Percentiles rank a stretch among this genome's conserved stretches.
phyloP scores from a whole-genome alignment of 768 basidiomycete genomes.

The Pleurotus giganteus region DNA sequence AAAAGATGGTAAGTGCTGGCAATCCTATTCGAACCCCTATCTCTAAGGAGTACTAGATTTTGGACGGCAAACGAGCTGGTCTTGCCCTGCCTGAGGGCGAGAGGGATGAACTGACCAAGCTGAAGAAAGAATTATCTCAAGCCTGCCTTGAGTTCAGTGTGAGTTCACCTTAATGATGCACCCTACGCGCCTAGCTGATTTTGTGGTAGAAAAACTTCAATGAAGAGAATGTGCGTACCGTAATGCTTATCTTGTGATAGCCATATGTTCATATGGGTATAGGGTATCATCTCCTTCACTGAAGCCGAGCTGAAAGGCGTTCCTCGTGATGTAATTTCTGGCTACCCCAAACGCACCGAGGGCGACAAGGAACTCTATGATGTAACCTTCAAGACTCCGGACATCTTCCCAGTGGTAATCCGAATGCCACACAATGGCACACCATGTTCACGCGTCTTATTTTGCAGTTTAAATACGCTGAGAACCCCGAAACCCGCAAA shows the following conservation, averaged over 20 bases:
- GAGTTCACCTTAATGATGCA: slow-evolving; percentile 21
- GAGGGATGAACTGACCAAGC: slow-evolving; percentile 48
- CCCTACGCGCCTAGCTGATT: slow-evolving; percentile 4
- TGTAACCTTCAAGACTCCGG: slow-evolving; percentile 16
- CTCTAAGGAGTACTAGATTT: slow-evolving; percentile 33
- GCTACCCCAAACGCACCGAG: slow-evolving; percentile 67
- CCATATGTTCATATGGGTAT: slow-evolving; percentile 2
- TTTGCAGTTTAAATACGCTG: slow-evolving; percentile 74
- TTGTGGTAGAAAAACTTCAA: slow-evolving; percentile 78
- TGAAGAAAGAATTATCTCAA: slow-evolving; percentile 79
- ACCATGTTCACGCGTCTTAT: neutral
- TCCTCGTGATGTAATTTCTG: slow-evolving; percentile 74
- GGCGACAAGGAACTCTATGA: slow-evolving; percentile 53
- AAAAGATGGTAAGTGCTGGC: slow-evolving; percentile 55
- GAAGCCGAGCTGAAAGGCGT: slow-evolving; percentile 77
- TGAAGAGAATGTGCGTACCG: slow-evolving; percentile 66
- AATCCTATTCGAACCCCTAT: neutral
- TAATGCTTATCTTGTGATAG: neutral
- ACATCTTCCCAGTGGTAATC: slow-evolving; percentile 14
- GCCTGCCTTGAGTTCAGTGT: slow-evolving; percentile 79
- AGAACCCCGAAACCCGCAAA: slow-evolving; percentile 65
- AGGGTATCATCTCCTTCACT: slow-evolving; percentile 67
- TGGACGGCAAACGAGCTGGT: slow-evolving; percentile 80
- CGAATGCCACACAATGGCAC: neutral
- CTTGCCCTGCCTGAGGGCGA: slow-evolving; percentile 68